Percentiles rank a stretch among this genome's conserved stretches.
Conservation (phyloP, 139 green algal species). For the Prasinococcaceae sp. region DNA sequence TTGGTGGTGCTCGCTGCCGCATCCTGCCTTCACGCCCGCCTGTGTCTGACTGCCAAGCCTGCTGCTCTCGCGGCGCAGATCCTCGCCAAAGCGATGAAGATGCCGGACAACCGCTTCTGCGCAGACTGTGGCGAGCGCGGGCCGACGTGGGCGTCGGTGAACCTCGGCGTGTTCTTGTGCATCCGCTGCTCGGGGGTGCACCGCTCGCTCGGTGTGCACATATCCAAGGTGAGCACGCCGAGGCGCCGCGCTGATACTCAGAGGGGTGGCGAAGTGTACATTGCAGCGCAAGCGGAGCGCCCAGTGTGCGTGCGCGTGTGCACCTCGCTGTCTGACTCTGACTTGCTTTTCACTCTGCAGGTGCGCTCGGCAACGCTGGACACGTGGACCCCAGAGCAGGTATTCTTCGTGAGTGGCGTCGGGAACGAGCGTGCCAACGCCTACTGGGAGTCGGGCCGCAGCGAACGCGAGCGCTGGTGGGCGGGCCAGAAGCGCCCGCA, state of each 20-base stretch:
- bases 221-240: conserved; percentile 26
- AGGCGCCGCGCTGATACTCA: neutral
- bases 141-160: conserved; percentile 32
- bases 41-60: neutral
- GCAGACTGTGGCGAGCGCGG: conserved; percentile 21
- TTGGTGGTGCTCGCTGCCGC: neutral
- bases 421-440: conserved; percentile 34
- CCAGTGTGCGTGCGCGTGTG: too few relatives aligned
- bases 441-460: conserved; percentile 30
- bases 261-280: too few relatives aligned
- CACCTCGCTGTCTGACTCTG: neutral
- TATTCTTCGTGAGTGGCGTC: conserved; percentile 34
- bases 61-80: conserved; percentile 3
- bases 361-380: conserved; percentile 36
- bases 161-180: conserved; percentile 40
- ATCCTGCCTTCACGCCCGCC: too few relatives aligned
- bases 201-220: conserved; percentile 33
- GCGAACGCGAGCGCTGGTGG: conserved; percentile 7
- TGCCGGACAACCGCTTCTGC: conserved; percentile 18
- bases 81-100: conserved; percentile 17
- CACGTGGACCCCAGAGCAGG: conserved; percentile 39
- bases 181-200: conserved; percentile 39
- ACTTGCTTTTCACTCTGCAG: conserved; percentile 6
- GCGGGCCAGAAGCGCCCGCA: conserved; percentile 12
- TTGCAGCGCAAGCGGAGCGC: too few relatives aligned